A percentile compares a stretch with the other conserved stretches of the same genome.
These are phyloP conservation scores for Cymbidium sinense DNA, from an alignment of 106 monocot genomes.

Conservation along the genomic window DNA sequence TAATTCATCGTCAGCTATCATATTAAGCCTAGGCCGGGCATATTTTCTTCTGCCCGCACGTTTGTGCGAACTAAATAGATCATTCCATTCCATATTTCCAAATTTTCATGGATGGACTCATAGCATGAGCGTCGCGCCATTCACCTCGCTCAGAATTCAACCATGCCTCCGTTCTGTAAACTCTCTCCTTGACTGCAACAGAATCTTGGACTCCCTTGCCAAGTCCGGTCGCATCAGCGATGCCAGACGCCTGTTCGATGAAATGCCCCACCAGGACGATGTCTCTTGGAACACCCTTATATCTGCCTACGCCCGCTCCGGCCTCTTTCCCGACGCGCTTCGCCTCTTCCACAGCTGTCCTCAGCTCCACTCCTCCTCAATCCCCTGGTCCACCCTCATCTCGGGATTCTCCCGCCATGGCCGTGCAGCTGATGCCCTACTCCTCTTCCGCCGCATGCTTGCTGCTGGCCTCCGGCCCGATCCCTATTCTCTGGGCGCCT, in stretches of 20 bases:
- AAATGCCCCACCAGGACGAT: conserved; percentile 1
- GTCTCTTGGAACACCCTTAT: conserved; percentile 8
- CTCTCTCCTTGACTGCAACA: conserved; percentile 5
- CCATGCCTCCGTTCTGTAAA: conserved; percentile 2
- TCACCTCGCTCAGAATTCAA: conserved; percentile 6
- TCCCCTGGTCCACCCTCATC: conserved; percentile 14
- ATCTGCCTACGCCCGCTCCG: conserved; percentile 5
- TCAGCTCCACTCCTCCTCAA: conserved; percentile 3
- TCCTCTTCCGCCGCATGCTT: conserved; percentile 12
- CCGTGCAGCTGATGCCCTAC: conserved; percentile 7
- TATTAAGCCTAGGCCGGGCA: too few relatives aligned
- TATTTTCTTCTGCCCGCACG: too few relatives aligned
- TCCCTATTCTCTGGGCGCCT: conserved; percentile 14
- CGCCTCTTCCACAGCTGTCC: background rate
- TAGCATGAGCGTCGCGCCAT: conserved; percentile 10
- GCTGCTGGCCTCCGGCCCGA: background rate
- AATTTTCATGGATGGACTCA: background rate
- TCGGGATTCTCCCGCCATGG: conserved; percentile 5
- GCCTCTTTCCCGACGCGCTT: background rate
- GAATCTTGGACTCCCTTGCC: conserved; percentile 11
- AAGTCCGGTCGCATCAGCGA: conserved; percentile 9
- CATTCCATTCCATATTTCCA: too few relatives aligned
- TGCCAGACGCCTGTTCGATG: conserved; percentile 7
- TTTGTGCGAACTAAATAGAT: too few relatives aligned
- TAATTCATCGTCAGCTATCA: too few relatives aligned